Percentiles rank a stretch among this genome's conserved stretches.
phyloP scores from a whole-genome alignment of 495 filamentous ascomycete species.

The Cercophora newfieldiana region DNA sequence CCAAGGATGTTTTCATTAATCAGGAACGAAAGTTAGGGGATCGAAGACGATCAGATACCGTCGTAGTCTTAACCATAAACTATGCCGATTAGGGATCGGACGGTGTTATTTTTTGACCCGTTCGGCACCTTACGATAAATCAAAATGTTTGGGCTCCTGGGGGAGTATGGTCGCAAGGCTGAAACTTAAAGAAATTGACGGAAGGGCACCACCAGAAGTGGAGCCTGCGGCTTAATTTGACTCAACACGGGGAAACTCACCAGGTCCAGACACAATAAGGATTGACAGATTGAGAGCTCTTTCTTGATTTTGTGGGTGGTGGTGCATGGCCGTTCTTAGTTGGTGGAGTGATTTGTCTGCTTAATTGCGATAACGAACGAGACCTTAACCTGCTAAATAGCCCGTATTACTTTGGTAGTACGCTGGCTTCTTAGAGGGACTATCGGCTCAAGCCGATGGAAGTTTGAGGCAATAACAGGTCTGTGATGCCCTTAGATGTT shows the following conservation, averaged over 20 bases:
- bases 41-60: constrained; percentile 76
- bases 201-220: constrained; percentile 61
- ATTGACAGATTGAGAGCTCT: no score
- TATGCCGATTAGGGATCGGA: constrained; percentile 73
- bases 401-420: constrained; percentile 62
- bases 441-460: constrained; percentile 70
- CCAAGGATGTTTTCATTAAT: constrained; percentile 77
- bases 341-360: no score
- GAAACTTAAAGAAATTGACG: constrained; percentile 70
- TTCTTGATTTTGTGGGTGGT: no score
- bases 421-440: constrained; percentile 70
- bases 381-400: constrained; percentile 75
- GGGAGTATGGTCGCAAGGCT: constrained; percentile 73
- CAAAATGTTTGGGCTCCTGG: constrained; percentile 74
- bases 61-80: constrained; percentile 77
- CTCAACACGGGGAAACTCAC: no score
- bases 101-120: constrained; percentile 69
- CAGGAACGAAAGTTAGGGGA: constrained; percentile 75
- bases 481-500: constrained; percentile 73
- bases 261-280: no score
- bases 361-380: constrained; percentile 77
- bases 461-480: constrained; percentile 72
- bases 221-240: constrained; percentile 72
- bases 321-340: no score
- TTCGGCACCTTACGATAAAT: constrained; percentile 71